Percentiles rank a stretch among this genome's conserved stretches.
Conservation (phyloP, 1,284 basidiomycete species). For the Macrocystidia cucumis region DNA sequence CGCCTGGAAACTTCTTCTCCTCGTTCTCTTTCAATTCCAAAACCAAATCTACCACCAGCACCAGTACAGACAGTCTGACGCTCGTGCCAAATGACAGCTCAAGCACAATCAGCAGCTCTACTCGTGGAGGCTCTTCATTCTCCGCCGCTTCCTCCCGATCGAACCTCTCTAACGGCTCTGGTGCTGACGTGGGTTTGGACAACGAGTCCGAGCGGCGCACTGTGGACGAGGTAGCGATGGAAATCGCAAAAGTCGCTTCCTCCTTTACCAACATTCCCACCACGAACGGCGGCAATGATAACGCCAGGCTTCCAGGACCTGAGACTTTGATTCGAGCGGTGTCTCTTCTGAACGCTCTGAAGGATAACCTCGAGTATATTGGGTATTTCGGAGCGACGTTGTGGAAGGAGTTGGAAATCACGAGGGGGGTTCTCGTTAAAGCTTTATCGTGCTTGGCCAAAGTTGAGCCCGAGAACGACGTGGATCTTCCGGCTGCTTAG, state of each 20-base stretch:
- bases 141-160: constrained; percentile 3
- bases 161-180: background rate
- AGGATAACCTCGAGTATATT: constrained; percentile 25
- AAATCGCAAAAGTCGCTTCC: constrained; percentile 17
- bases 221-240: constrained; percentile 15
- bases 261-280: no score
- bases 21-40: background rate
- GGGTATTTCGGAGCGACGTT: constrained; percentile 22
- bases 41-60: background rate
- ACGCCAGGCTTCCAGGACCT: constrained; percentile 7
- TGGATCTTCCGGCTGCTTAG: no score
- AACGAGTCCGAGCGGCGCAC: constrained; percentile 8
- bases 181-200: background rate
- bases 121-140: no score
- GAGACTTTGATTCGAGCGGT: constrained; percentile 17
- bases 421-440: constrained; percentile 17
- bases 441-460: constrained; percentile 16
- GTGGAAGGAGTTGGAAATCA: constrained; percentile 24
- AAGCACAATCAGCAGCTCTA: no score
- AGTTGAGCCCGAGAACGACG: no score
- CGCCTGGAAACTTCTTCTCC: no score
- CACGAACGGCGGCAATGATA: no score
- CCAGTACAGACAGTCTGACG: background rate
- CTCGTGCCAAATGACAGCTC: no score
- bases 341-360: constrained; percentile 19